Conservation (phyloP, 2,329 filamentous ascomycete genomes). For the Aspergillus jensenii region DNA sequence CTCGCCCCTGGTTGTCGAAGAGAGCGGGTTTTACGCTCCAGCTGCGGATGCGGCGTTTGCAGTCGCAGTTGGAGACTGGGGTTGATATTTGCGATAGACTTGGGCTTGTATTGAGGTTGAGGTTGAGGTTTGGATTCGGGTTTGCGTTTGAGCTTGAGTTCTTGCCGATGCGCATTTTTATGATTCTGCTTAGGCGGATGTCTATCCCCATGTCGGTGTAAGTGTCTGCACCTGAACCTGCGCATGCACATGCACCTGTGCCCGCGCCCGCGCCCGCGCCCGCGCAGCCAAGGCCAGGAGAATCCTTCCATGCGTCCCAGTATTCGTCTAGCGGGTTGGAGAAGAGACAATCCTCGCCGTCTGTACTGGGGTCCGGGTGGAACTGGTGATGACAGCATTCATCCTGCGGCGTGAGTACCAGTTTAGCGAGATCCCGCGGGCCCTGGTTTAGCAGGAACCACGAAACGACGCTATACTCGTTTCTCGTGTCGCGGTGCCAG, state of each 20-base stretch:
- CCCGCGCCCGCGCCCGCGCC: neutral
- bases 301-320: slow-evolving; percentile 28
- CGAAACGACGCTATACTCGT: slow-evolving; percentile 27
- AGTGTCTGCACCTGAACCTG: neutral
- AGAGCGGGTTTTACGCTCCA: slow-evolving; percentile 30
- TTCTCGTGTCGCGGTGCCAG: slow-evolving; percentile 26
- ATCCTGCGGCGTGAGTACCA: slow-evolving; percentile 27
- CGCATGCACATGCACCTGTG: neutral
- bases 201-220: neutral
- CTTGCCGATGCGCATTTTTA: neutral
- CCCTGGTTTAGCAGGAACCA: slow-evolving; percentile 30
- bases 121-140: neutral
- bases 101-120: neutral
- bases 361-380: neutral
- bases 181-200: neutral
- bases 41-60: slow-evolving; percentile 25
- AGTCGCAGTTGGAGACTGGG: slow-evolving; percentile 19
- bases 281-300: slow-evolving; percentile 19
- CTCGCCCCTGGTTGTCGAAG: slow-evolving; percentile 26
- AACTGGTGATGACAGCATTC: slow-evolving; percentile 25
- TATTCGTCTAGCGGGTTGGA: slow-evolving; percentile 28
- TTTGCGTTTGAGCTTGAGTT: neutral
- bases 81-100: neutral
- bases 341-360: slow-evolving; percentile 21
- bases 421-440: slow-evolving; percentile 23